Base-by-base conservation (phyloP, 805 yeast species). In the Wickerhamiella bombiphila region DNA sequence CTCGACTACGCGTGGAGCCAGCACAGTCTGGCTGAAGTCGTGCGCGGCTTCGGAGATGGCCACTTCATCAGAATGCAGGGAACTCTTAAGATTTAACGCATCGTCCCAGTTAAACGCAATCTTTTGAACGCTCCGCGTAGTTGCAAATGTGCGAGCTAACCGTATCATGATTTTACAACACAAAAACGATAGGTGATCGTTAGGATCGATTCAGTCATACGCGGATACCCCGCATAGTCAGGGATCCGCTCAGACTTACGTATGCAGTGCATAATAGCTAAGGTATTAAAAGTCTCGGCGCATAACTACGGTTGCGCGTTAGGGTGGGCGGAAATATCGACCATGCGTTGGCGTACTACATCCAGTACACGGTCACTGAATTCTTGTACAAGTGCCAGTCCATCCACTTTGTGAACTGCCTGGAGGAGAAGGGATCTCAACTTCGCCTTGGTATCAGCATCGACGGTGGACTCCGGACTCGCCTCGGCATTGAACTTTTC, bases 31-130 rank as follows among this genome's bases (percentile, higher is more conserved):
- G 39, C 61, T 52, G 42, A 54, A 57, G 38, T 53, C 64, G 46
- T 47, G 55, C 32, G 59, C 68, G 5, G 58, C 50, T 2, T 56
- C 59, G 8, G 53, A 48, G 20, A 59, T 56, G 5, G 64, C 63
- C 6, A 43, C 44, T 39, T 59, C 66, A 13, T 57, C 63, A 30
- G 64, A 68, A 36, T 63, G 54, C 24, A 63, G 48, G 20, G 49
- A 49, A 8, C 55, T 43, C 20, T 52, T 51, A 21, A 63, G 40
- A 35, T 51, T 46, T 32, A 63, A 48, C 6, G 64, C 63, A 41
- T 63, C 62, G 33, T 56, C 43, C 63, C 65, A 62, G 49, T 60
- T 47, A 42, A 61, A 60, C 20, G 26, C n/a, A n/a, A n/a, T n/a
- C n/a, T n/a, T n/a, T n/a, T n/a, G n/a, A n/a, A n/a, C n/a, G n/a